Evolutionary conservation across 179 eudicot genomes (phyloP).

Genomic region (Nepenthes alata): DNA sequence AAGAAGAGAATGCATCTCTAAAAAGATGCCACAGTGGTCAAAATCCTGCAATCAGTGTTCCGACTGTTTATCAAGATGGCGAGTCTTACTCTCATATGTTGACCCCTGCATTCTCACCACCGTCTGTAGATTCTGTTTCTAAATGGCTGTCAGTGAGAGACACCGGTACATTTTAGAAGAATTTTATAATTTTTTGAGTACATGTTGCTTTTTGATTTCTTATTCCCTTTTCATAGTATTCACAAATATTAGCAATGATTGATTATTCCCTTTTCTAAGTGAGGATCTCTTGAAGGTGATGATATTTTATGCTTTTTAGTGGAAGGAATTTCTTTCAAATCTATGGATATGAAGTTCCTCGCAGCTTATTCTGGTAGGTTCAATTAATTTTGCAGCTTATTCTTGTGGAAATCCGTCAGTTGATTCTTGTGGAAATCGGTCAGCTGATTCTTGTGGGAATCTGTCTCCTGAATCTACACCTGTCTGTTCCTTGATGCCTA

Average conservation of each 20-base stretch:
- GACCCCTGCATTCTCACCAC: constrained; percentile 70
- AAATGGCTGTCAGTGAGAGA: constrained; percentile 43
- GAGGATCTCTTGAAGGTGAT: constrained; percentile 15
- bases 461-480: constrained; percentile 19
- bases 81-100: constrained; percentile 57
- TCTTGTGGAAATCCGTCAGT: constrained; percentile 17
- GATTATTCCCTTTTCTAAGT: not conserved
- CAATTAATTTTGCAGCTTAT: constrained; percentile 10
- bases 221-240: not conserved
- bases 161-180: constrained; percentile 23
- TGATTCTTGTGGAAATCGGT: constrained; percentile 14
- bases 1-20: constrained; percentile 16
- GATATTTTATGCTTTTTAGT: not conserved
- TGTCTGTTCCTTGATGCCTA: constrained; percentile 13
- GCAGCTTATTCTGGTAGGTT: constrained; percentile 4
- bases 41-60: constrained; percentile 32
- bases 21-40: constrained; percentile 10
- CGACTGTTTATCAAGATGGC: constrained; percentile 48
- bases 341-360: not conserved
- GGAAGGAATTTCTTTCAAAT: not conserved
- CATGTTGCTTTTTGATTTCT: not conserved
- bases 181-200: not conserved
- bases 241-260: not conserved
- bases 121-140: constrained; percentile 45
- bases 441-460: constrained; percentile 13